A percentile compares a stretch with the other conserved stretches of the same genome.
Evolutionary conservation across 2,329 filamentous ascomycete genomes (phyloP).

Genomic region (Paraphaeosphaeria minitans): DNA sequence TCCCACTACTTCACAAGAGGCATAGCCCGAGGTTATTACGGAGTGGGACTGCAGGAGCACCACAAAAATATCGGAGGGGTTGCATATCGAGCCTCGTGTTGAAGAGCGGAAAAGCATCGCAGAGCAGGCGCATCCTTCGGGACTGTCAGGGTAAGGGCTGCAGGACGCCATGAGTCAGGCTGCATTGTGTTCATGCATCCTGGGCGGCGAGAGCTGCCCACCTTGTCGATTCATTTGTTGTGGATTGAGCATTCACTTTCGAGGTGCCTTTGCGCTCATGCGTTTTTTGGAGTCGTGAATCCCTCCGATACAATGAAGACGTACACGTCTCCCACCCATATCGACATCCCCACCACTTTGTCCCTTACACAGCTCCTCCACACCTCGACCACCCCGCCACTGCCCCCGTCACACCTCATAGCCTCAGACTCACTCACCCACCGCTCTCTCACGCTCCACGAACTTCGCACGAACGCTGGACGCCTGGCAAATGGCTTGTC

Average conservation of each 20-base stretch:
- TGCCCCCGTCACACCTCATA: slow-evolving; percentile 52
- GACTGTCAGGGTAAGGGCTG: not conserved
- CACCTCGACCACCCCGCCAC: slow-evolving; percentile 32
- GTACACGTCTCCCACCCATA: slow-evolving; percentile 17
- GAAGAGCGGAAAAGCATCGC: slow-evolving; percentile 7
- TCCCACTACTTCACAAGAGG: not conserved
- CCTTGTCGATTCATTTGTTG: not conserved
- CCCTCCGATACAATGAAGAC: slow-evolving; percentile 18
- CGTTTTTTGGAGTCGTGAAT: not conserved
- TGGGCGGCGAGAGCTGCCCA: not conserved
- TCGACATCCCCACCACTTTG: slow-evolving; percentile 45
- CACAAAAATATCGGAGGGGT: not conserved
- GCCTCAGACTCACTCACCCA: slow-evolving; percentile 53
- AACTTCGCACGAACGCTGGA: slow-evolving; percentile 50
- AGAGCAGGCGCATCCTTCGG: not conserved
- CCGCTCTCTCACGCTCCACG: slow-evolving; percentile 53
- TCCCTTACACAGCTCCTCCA: slow-evolving; percentile 55
- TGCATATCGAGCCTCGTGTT: not conserved
- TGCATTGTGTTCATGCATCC: not conserved
- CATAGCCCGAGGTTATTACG: not conserved
- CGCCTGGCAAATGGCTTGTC: slow-evolving; percentile 50
- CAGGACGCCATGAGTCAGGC: not conserved
- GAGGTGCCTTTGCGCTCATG: not conserved
- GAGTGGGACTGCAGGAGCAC: not conserved
- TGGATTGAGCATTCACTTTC: not conserved